Percentiles rank a stretch among this genome's conserved stretches.
Conservation (phyloP, 2,329 filamentous ascomycete species). For the Zelopaecilomyces penicillatus region DNA sequence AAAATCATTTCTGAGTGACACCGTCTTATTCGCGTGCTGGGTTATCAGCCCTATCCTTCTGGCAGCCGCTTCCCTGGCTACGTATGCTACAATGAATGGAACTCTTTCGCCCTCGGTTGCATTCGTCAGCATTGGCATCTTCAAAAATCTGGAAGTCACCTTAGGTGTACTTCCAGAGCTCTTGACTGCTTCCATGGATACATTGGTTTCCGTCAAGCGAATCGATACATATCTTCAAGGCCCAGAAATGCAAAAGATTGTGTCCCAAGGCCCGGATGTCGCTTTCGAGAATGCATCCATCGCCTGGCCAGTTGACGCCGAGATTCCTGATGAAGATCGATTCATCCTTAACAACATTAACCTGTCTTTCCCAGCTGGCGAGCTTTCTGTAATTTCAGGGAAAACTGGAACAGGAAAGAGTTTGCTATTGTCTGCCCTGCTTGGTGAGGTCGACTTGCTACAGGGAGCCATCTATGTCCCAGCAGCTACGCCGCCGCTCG, state of each 20-base stretch:
- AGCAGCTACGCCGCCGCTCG: constrained; percentile 36
- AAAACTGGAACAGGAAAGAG: constrained; percentile 74
- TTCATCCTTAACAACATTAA: constrained; percentile 60
- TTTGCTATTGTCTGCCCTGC: constrained; percentile 61
- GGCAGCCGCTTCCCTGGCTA: constrained; percentile 60
- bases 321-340: constrained; percentile 46
- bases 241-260: constrained; percentile 51
- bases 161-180: constrained; percentile 65
- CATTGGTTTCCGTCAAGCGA: constrained; percentile 61
- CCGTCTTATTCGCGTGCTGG: constrained; percentile 58
- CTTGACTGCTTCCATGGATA: constrained; percentile 61
- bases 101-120: constrained; percentile 62
- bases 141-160: constrained; percentile 64
- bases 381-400: constrained; percentile 67
- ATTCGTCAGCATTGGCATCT: constrained; percentile 69
- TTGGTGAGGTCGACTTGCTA: constrained; percentile 67
- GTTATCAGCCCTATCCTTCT: constrained; percentile 66
- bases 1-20: constrained; percentile 56
- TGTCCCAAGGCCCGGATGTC: constrained; percentile 49
- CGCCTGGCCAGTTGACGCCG: constrained; percentile 64
- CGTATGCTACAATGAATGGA: constrained; percentile 58
- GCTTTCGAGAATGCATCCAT: constrained; percentile 60
- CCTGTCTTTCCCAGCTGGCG: constrained; percentile 57
- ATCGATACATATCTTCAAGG: constrained; percentile 64
- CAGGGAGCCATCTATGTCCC: constrained; percentile 52